Evolutionary conservation across 192 early-diverging fungal species (phyloP).

Genomic region (Chytriomyces sp.): DNA sequence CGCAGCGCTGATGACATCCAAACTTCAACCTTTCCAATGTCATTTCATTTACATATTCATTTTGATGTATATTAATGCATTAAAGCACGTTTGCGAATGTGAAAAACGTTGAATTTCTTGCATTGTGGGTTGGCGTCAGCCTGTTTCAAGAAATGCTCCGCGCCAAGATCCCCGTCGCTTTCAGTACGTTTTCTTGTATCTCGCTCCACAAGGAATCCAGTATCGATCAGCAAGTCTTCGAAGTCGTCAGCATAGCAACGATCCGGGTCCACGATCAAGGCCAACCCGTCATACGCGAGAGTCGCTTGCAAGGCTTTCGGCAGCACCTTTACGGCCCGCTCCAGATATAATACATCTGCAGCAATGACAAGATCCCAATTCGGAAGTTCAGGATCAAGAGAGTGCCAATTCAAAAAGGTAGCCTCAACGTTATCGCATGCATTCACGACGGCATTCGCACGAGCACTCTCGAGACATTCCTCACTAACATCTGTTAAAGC

Average conservation of each 20-base stretch:
- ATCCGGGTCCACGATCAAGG: constrained; percentile 9
- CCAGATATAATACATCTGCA: constrained; percentile 3
- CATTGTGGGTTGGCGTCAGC: too few relatives aligned
- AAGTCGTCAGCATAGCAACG: constrained; percentile 12
- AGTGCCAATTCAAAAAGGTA: background rate
- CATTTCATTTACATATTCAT: too few relatives aligned
- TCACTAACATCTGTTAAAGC: background rate
- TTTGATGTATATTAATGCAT: too few relatives aligned
- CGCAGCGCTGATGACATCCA: too few relatives aligned
- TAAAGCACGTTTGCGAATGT: too few relatives aligned
- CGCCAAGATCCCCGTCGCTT: too few relatives aligned
- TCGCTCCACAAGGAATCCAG: too few relatives aligned
- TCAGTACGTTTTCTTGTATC: too few relatives aligned
- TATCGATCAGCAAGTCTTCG: background rate
- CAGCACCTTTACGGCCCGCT: background rate
- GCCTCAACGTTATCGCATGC: background rate
- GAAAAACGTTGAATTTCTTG: too few relatives aligned
- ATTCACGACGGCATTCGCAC: background rate
- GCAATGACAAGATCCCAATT: background rate
- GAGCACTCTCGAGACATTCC: background rate
- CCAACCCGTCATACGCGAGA: background rate
- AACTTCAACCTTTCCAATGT: too few relatives aligned
- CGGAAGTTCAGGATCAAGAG: too few relatives aligned
- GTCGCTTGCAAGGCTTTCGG: background rate
- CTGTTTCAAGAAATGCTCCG: too few relatives aligned